Conservation (phyloP, 345 rosid species). For the Dovyalis caffra region DNA sequence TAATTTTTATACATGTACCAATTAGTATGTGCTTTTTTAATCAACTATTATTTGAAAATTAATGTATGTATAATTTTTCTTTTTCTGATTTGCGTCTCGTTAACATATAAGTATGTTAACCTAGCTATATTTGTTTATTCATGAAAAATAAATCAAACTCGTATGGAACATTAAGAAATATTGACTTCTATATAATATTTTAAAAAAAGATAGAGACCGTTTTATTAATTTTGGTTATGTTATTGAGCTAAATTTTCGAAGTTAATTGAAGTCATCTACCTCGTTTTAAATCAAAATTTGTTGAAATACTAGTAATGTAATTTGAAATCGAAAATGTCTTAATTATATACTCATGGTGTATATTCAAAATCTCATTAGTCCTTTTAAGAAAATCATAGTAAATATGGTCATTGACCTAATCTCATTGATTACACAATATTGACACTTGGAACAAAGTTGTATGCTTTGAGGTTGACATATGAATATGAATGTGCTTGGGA, state of each 20-base stretch:
- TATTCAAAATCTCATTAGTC: neutral
- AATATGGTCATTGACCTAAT: neutral
- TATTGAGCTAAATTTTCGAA: neutral
- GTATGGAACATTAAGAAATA: neutral
- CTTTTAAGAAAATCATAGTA: neutral
- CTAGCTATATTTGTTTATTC: neutral
- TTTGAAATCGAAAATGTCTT: neutral
- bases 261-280: neutral
- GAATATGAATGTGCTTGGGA: slow-evolving; percentile 3
- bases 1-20: no score
- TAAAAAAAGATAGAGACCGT: neutral
- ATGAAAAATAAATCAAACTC: neutral
- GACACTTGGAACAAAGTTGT: slow-evolving; percentile 27
- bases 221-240: neutral
- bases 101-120: no score
- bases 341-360: neutral
- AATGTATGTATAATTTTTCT: neutral
- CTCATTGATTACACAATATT: neutral
- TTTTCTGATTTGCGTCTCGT: no score
- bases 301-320: neutral
- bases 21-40: neutral
- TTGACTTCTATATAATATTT: neutral
- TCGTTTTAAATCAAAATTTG: neutral
- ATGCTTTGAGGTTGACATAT: slow-evolving; percentile 29
- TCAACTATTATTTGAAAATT: neutral